Evolutionary conservation across 2,329 filamentous ascomycete species (phyloP).

Genomic region (Fusarium sp.): DNA sequence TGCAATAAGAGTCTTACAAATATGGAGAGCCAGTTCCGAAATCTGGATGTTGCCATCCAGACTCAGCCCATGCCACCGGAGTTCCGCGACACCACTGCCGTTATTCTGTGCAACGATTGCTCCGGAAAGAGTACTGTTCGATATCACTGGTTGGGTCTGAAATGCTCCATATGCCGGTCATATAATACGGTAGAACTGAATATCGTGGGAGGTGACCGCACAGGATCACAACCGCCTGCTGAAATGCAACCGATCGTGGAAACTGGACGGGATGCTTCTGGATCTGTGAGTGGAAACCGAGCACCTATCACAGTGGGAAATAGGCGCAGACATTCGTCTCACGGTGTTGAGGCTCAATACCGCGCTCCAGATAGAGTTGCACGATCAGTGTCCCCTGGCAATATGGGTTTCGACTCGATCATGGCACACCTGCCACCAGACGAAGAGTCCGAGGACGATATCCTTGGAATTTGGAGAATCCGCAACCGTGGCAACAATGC

Average conservation of each 20-base stretch:
- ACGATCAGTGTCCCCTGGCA: slow-evolving; percentile 56
- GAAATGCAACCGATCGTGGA: slow-evolving; percentile 26
- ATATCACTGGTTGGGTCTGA: slow-evolving; percentile 95
- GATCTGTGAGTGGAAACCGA: slow-evolving; percentile 21
- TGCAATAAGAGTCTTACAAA: slow-evolving; percentile 97
- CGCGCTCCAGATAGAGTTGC: slow-evolving; percentile 54
- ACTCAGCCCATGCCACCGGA: slow-evolving; percentile 92
- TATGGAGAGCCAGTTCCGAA: slow-evolving; percentile 95
- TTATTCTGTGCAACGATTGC: slow-evolving; percentile 95
- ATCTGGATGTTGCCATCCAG: slow-evolving; percentile 86
- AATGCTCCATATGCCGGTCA: slow-evolving; percentile 79
- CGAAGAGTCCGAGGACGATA: slow-evolving; percentile 63
- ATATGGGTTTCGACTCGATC: slow-evolving; percentile 40
- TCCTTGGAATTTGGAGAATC: slow-evolving; percentile 66
- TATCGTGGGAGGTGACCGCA: slow-evolving; percentile 59
- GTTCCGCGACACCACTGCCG: slow-evolving; percentile 80
- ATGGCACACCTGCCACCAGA: slow-evolving; percentile 45
- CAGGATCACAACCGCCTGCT: slow-evolving; percentile 40
- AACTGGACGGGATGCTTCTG: slow-evolving; percentile 16
- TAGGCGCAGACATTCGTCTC: slow-evolving; percentile 53
- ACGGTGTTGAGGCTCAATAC: slow-evolving; percentile 47
- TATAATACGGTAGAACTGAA: slow-evolving; percentile 76
- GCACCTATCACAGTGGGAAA: slow-evolving; percentile 32
- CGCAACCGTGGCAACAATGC: slow-evolving; percentile 58
- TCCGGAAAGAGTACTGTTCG: slow-evolving; percentile 84